Base-by-base conservation (phyloP, 2,329 filamentous ascomycete species). In the Alternaria hordeiaustralica region DNA sequence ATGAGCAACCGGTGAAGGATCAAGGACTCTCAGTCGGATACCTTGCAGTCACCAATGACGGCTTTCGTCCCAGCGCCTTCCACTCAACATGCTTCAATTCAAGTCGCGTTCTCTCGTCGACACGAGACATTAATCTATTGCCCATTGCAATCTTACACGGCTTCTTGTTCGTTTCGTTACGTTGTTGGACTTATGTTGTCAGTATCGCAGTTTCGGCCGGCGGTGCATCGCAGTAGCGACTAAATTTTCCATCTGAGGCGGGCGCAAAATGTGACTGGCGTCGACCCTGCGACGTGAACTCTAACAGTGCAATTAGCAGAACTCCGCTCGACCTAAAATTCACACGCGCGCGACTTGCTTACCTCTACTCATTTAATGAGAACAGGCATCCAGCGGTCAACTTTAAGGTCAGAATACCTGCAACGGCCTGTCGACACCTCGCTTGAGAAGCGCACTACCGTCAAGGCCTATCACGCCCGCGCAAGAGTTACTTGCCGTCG, bases 241-340 rank as follows among this genome's bases (percentile, higher is more conserved):
- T 57, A 61, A 57, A 61, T 57, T 57, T 28, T 61, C 30, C 53
- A 23, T 36, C 30, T 53, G 49, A 41, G 23, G 53, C 25, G 45
- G 53, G 18, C 55, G 45, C 55, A 55, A 53, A 53, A 25, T 44
- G 58, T 61, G 58, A 61, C 58, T 61, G 53, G 45, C 33, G 20
- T 41, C 49, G 30, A 41, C 49, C 49, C 49, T 53, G 30, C 49
- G 5, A 41, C 49, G 49, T 36, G 20, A 53, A 53, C 49, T 25
- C 49, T 36, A 41, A 41, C 49, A 8, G 41, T 53, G 30, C 49
- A 23, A 36, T 12, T 7, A 41, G 28, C 30, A 41, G 3, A 15
- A 41, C 10, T 15, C 6, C 18, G 3, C 9, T 33, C 30, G 6
- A 11, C 28, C 13, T 18, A 6, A 41, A 6, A 18, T 5, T 1